phyloP scores from a whole-genome alignment of 2,329 filamentous ascomycete genomes.

The Verticillium klebahnii region DNA sequence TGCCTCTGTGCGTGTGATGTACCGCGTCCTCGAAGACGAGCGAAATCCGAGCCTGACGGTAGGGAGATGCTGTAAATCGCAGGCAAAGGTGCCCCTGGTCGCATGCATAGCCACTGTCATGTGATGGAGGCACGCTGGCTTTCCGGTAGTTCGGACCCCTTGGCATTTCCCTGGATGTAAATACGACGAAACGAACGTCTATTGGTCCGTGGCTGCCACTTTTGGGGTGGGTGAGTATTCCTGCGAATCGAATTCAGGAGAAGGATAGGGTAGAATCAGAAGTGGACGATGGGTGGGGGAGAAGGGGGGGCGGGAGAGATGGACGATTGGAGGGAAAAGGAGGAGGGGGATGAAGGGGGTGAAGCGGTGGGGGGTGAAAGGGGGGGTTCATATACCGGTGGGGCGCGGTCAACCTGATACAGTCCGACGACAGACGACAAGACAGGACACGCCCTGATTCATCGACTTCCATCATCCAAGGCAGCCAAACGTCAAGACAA shows the following conservation, averaged over 20 bases:
- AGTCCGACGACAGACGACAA: no score
- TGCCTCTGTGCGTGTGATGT: neutral
- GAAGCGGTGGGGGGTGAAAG: neutral
- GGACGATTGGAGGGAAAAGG: neutral
- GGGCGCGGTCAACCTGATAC: neutral
- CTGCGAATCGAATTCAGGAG: neutral
- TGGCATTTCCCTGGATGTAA: neutral
- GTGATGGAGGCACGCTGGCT: neutral
- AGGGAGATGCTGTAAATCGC: neutral
- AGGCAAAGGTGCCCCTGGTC: neutral
- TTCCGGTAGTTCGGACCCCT: neutral
- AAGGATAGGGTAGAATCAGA: no score
- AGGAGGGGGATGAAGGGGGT: neutral
- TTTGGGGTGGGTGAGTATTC: neutral
- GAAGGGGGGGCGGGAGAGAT: neutral
- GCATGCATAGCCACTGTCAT: neutral
- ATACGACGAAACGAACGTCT: neutral
- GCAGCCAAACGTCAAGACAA: neutral
- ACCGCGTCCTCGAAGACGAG: neutral
- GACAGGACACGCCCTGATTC: neutral
- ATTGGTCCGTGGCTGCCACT: neutral
- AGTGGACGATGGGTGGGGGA: neutral
- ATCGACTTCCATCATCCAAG: neutral
- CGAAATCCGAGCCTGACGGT: neutral
- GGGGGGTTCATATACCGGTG: neutral